Percentiles rank a stretch among this genome's conserved stretches.
phyloP scores from a whole-genome alignment of 805 yeast genomes.

The Candida xiaguanensis region DNA sequence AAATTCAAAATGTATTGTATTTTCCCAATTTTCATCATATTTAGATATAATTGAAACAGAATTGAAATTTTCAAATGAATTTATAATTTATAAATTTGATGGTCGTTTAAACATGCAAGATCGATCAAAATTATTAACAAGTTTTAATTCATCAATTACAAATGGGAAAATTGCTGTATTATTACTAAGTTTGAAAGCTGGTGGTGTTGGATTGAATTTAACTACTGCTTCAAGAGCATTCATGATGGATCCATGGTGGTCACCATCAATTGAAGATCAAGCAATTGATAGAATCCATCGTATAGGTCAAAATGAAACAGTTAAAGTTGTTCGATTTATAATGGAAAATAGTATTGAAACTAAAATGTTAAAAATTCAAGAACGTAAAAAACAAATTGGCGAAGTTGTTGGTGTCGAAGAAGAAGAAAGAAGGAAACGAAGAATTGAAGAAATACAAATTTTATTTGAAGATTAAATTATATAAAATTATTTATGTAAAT shows the following conservation, averaged over 20 bases:
- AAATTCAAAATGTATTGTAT: slow-evolving; percentile 76
- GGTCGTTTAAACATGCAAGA: slow-evolving; percentile 70
- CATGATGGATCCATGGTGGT: slow-evolving; percentile 98
- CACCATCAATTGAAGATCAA: slow-evolving; percentile 85
- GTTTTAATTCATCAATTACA: slow-evolving; percentile 39
- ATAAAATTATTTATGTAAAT: slow-evolving; percentile 1
- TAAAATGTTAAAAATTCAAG: slow-evolving; percentile 84
- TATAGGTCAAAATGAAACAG: slow-evolving; percentile 76
- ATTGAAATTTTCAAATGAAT: slow-evolving; percentile 41
- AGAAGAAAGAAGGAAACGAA: slow-evolving; percentile 64
- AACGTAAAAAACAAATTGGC: slow-evolving; percentile 75
- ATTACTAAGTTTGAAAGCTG: slow-evolving; percentile 79
- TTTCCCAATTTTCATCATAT: slow-evolving; percentile 85
- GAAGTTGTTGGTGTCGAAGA: slow-evolving; percentile 74
- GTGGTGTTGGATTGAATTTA: slow-evolving; percentile 89
- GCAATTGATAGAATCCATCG: slow-evolving; percentile 90
- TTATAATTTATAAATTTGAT: slow-evolving; percentile 69
- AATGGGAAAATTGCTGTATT: slow-evolving; percentile 45
- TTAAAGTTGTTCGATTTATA: slow-evolving; percentile 74
- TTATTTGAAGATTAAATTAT: slow-evolving; percentile 47
- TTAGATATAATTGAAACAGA: slow-evolving; percentile 71
- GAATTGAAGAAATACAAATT: slow-evolving; percentile 70
- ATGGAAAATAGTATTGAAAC: slow-evolving; percentile 82
- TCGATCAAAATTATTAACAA: slow-evolving; percentile 56
- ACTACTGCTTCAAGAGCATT: slow-evolving; percentile 83